Evolutionary conservation across 192 early-diverging fungal species (phyloP).

Genomic region (Coemansia sp.): DNA sequence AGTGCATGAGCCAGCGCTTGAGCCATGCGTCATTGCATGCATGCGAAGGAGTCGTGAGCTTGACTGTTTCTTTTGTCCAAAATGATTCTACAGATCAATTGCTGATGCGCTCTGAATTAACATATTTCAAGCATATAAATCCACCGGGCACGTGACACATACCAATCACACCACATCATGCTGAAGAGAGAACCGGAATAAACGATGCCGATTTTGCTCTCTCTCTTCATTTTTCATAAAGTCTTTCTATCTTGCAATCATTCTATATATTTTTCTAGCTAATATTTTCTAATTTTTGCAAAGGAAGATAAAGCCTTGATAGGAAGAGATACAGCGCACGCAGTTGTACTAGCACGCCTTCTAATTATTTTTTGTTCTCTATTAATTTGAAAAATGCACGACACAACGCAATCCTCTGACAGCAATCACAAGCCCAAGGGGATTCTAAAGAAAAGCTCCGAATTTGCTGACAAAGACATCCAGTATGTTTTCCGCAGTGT

Average conservation of each 20-base stretch:
- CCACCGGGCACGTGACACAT: too few species aligned
- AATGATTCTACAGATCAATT: too few species aligned
- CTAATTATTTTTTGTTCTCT: not conserved
- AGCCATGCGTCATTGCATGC: not conserved
- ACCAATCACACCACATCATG: too few species aligned
- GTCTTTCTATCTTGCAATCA: not conserved
- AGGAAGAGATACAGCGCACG: not conserved
- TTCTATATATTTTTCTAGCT: not conserved
- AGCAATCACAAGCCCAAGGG: conserved; percentile 45
- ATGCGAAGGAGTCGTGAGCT: too few species aligned
- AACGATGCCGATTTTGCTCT: not conserved
- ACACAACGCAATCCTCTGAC: not conserved
- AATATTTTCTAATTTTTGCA: not conserved
- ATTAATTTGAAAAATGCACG: conserved; percentile 3
- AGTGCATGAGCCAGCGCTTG: not conserved
- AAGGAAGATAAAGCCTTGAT: not conserved
- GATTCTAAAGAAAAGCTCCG: conserved; percentile 44
- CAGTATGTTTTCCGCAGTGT: conserved; percentile 38
- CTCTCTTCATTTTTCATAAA: not conserved
- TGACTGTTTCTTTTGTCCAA: too few species aligned
- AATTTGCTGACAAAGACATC: conserved; percentile 21
- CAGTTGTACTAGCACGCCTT: not conserved
- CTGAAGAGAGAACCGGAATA: not conserved
- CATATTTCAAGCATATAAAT: too few species aligned
- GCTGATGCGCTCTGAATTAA: too few species aligned